A percentile compares a stretch with the other conserved stretches of the same genome.
Evolutionary conservation across 768 basidiomycete species (phyloP).

Genomic region (Neoboletus brunneissimus): DNA sequence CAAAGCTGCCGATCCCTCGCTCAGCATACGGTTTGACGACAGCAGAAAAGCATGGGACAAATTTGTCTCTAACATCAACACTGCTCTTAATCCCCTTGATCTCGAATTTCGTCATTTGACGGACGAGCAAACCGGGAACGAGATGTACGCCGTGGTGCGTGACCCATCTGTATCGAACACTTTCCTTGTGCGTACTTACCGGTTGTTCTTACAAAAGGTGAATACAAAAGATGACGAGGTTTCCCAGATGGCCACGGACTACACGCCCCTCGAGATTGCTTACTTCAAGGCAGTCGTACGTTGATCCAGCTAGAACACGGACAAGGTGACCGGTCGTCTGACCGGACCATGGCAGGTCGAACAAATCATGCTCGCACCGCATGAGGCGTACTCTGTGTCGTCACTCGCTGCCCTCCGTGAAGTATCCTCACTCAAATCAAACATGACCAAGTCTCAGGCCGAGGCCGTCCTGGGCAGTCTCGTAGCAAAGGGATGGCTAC

Average conservation of each 20-base stretch:
- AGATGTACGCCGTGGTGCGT: constrained; percentile 69
- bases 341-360: constrained; percentile 58
- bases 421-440: constrained; percentile 53
- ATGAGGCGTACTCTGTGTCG: constrained; percentile 70
- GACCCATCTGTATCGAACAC: not conserved
- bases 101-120: constrained; percentile 64
- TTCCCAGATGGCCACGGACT: constrained; percentile 83
- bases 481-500: constrained; percentile 77
- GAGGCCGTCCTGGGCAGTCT: constrained; percentile 74
- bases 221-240: constrained; percentile 79
- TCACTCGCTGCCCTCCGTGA: constrained; percentile 77
- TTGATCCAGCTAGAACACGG: not conserved
- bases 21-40: constrained; percentile 44
- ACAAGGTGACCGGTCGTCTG: not conserved
- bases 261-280: constrained; percentile 71
- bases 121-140: constrained; percentile 63
- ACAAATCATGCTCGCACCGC: constrained; percentile 80
- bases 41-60: constrained; percentile 51
- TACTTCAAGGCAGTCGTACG: constrained; percentile 83
- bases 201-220: constrained; percentile 44
- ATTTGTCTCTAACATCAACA: constrained; percentile 61
- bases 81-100: constrained; percentile 62
- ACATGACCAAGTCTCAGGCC: constrained; percentile 72
- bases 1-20: constrained; percentile 50
- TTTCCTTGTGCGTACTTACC: not conserved